These are phyloP conservation scores for Phytopythium vexans DNA, from an alignment of 352 stramenopile genomes.

Conservation along the genomic window DNA sequence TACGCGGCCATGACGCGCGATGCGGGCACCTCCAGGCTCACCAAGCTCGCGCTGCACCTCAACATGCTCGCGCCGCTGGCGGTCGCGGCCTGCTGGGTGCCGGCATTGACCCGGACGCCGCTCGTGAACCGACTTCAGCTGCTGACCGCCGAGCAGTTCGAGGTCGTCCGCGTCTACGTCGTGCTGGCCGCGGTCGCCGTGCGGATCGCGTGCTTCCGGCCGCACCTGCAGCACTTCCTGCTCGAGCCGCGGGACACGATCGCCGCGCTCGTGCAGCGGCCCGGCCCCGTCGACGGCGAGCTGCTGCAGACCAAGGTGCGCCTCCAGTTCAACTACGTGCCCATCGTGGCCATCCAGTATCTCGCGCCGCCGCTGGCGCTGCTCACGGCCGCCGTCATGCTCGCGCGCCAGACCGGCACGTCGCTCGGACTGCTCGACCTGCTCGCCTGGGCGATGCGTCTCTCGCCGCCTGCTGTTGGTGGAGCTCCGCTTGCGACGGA, in stretches of 20 bases:
- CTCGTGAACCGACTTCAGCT: slow-evolving; percentile 44
- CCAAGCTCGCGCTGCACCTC: slow-evolving; percentile 16
- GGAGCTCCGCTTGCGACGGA: slow-evolving; percentile 15
- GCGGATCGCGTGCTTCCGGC: slow-evolving; percentile 52
- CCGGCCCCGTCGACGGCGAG: slow-evolving; percentile 50
- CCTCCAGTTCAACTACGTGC: slow-evolving; percentile 81
- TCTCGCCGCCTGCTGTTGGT: slow-evolving; percentile 13
- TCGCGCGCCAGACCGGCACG: slow-evolving; percentile 52
- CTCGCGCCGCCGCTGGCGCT: slow-evolving; percentile 49
- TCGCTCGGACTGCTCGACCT: slow-evolving; percentile 41
- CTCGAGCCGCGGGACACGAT: slow-evolving; percentile 71
- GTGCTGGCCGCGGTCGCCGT: slow-evolving; percentile 45
- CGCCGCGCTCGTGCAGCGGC: slow-evolving; percentile 41
- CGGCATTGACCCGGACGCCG: slow-evolving; percentile 36
- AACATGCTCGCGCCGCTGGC: slow-evolving; percentile 35
- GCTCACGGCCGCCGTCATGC: slow-evolving; percentile 39
- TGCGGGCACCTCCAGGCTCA: slow-evolving; percentile 17
- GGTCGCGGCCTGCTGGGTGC: slow-evolving; percentile 50
- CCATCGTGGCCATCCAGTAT: slow-evolving; percentile 78
- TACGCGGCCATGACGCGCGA: slow-evolving; percentile 68
- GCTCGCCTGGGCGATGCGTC: slow-evolving; percentile 22
- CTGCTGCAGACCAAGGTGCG: slow-evolving; percentile 67
- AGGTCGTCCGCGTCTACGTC: slow-evolving; percentile 45
- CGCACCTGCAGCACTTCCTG: slow-evolving; percentile 75
- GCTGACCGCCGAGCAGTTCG: slow-evolving; percentile 55